A percentile compares a stretch with the other conserved stretches of the same genome.
These are phyloP conservation scores for Schrenkiella parvula DNA, from an alignment of 345 rosid genomes.

Conservation along the genomic window DNA sequence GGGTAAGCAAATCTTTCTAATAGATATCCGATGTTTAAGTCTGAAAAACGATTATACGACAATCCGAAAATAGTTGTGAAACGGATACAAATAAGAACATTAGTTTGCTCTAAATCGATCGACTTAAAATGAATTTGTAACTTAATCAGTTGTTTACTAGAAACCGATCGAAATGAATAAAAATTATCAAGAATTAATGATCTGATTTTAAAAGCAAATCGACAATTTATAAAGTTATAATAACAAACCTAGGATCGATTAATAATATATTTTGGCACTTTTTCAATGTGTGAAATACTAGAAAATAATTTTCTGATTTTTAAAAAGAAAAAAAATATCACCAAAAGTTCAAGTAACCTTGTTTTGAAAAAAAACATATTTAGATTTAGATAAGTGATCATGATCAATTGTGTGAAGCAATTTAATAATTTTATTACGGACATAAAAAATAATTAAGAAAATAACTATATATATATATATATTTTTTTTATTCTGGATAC, in stretches of 20 bases:
- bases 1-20: too few relatives aligned
- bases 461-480: too few relatives aligned
- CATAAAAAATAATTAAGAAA: not conserved
- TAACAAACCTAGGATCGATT: not conserved
- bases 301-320: too few relatives aligned
- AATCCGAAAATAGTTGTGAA: too few relatives aligned
- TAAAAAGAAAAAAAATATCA: not conserved
- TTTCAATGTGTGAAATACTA: too few relatives aligned
- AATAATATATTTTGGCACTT: not conserved
- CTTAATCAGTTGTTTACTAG: too few relatives aligned
- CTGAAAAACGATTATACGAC: too few relatives aligned
- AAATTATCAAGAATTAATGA: not conserved
- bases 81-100: too few relatives aligned
- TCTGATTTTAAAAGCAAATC: not conserved
- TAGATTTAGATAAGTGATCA: not conserved
- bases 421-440: not conserved
- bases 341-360: not conserved
- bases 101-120: too few relatives aligned
- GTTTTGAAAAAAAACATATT: not conserved
- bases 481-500: not conserved
- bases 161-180: not conserved
- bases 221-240: not conserved
- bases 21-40: too few relatives aligned
- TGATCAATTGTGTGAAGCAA: not conserved
- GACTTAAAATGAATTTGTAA: too few relatives aligned